These are phyloP conservation scores for Peribolospora baueri DNA, from an alignment of 768 basidiomycete species.

Conservation along the genomic window DNA sequence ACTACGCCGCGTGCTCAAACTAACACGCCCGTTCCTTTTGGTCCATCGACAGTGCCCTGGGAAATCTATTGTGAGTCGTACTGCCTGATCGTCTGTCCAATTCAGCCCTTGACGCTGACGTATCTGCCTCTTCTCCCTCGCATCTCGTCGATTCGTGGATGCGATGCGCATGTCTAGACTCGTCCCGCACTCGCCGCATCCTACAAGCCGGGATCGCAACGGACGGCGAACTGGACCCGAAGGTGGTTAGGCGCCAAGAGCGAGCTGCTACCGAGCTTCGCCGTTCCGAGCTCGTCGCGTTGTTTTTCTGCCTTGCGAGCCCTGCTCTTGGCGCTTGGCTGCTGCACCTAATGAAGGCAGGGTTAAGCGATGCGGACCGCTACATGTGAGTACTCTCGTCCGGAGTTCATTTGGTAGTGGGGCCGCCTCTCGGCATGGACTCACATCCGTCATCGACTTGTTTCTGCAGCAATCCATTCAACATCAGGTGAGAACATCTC, in stretches of 20 bases:
- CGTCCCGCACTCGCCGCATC: conserved; percentile 11
- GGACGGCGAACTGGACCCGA: conserved; percentile 1
- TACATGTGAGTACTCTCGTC: conserved; percentile 6
- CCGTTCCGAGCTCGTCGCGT: conserved; percentile 9
- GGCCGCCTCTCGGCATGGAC: too few relatives aligned
- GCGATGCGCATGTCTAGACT: not conserved
- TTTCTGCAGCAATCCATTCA: conserved; percentile 6
- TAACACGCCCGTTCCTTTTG: not conserved
- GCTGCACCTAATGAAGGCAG: conserved; percentile 6
- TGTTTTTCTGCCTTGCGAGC: conserved; percentile 10
- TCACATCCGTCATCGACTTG: too few relatives aligned
- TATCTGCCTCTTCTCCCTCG: too few relatives aligned
- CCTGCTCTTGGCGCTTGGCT: conserved; percentile 7
- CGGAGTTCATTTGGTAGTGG: too few relatives aligned
- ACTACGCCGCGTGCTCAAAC: not conserved
- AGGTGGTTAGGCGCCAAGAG: not conserved
- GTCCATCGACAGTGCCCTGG: conserved; percentile 13
- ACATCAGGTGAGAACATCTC: conserved; percentile 2
- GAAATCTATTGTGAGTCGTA: conserved; percentile 11
- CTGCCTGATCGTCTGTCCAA: too few relatives aligned
- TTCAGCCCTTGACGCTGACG: too few relatives aligned
- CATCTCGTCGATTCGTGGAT: too few relatives aligned
- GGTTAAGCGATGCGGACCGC: conserved; percentile 13
- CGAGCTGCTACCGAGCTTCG: conserved; percentile 7
- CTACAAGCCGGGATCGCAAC: not conserved